These are phyloP conservation scores for Punica granatum DNA, from an alignment of 345 rosid genomes.

Conservation along the genomic window DNA sequence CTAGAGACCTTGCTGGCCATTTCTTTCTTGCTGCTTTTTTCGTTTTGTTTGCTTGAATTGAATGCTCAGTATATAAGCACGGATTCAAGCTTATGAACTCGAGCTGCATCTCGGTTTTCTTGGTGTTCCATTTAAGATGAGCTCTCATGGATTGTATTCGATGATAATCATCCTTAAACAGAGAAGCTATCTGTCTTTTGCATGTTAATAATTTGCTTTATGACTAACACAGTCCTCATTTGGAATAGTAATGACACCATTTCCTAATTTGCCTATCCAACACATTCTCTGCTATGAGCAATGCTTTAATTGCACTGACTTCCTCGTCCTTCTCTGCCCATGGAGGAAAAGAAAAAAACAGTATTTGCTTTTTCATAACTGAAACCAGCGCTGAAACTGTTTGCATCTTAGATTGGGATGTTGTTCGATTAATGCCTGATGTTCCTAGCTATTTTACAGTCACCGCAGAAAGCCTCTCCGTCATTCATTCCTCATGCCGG, in stretches of 20 bases:
- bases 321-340: not conserved
- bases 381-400: not conserved
- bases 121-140: too few species aligned
- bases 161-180: too few species aligned
- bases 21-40: not conserved
- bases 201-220: too few species aligned
- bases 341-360: not conserved
- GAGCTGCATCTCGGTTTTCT: too few species aligned
- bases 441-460: not conserved
- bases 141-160: too few species aligned
- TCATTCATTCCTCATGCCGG: not conserved
- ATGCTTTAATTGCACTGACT: not conserved
- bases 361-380: not conserved
- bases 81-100: too few species aligned
- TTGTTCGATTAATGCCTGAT: not conserved
- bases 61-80: too few species aligned
- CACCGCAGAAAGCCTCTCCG: not conserved
- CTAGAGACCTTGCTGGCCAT: conserved; percentile 30
- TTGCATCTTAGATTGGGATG: not conserved
- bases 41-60: too few species aligned
- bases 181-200: too few species aligned
- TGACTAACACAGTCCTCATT: not conserved
- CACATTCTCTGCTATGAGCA: not conserved
- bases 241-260: not conserved
- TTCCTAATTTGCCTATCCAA: not conserved